Conservation (phyloP, 371 early-diverging fungal genomes). For the Entomophthora muscae region DNA sequence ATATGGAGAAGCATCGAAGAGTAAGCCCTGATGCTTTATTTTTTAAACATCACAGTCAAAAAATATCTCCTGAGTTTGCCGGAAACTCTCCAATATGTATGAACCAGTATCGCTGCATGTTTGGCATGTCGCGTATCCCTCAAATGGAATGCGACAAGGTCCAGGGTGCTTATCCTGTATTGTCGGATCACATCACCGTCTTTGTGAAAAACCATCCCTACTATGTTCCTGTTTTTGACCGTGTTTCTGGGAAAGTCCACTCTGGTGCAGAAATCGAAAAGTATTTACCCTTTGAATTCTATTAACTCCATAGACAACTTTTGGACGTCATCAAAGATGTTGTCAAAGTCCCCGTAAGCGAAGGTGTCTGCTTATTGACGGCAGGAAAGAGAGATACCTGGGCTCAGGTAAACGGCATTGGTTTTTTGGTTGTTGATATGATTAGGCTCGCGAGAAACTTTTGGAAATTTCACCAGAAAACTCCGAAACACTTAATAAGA, state of each 20-base stretch:
- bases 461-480: too few species aligned
- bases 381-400: constrained; percentile 76
- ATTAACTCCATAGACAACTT: constrained; percentile 15
- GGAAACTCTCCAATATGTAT: constrained; percentile 44
- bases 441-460: too few species aligned
- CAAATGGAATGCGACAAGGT: too few species aligned
- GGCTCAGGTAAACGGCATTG: constrained; percentile 23
- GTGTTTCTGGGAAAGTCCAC: constrained; percentile 20
- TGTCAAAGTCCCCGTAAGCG: constrained; percentile 21
- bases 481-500: too few species aligned
- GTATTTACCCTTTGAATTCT: constrained; percentile 15
- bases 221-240: constrained; percentile 35
- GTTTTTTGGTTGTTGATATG: background rate
- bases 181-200: too few species aligned
- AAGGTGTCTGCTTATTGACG: constrained; percentile 55
- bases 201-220: constrained; percentile 77
- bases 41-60: background rate
- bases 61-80: constrained; percentile 25
- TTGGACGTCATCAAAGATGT: constrained; percentile 23
- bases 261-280: constrained; percentile 49
- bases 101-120: constrained; percentile 80
- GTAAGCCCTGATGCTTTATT: constrained; percentile 30
- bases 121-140: too few species aligned
- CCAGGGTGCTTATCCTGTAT: too few species aligned
- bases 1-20: too few species aligned